Percentiles rank a stretch among this genome's conserved stretches.
Conservation (phyloP, 2,329 filamentous ascomycete species). For the Arthrobotrys sinensis region DNA sequence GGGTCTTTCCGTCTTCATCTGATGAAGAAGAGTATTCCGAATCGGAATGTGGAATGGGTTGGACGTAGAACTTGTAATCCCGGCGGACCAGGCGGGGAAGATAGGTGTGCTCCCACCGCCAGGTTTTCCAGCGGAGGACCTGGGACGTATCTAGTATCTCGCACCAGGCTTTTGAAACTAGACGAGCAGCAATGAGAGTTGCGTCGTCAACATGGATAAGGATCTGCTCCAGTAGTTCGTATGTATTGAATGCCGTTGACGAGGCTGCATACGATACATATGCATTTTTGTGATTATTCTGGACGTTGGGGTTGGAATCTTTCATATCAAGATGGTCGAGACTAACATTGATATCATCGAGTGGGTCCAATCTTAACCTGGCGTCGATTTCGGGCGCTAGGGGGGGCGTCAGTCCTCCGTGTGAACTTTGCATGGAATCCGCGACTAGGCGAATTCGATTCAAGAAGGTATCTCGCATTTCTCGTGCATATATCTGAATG, state of each 20-base stretch:
- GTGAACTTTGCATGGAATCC: slow-evolving; percentile 19
- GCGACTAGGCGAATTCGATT: slow-evolving; percentile 20
- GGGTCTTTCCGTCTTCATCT: background rate
- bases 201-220: slow-evolving; percentile 16
- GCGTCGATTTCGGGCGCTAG: slow-evolving; percentile 17
- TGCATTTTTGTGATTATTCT: background rate
- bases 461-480: slow-evolving; percentile 21
- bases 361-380: slow-evolving; percentile 12
- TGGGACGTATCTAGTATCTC: slow-evolving; percentile 13
- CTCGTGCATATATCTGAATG: slow-evolving; percentile 1
- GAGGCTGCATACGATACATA: background rate
- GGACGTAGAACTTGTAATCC: slow-evolving; percentile 14
- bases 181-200: slow-evolving; percentile 6
- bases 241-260: slow-evolving; percentile 1
- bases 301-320: background rate
- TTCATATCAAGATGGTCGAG: background rate
- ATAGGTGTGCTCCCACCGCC: slow-evolving; percentile 22
- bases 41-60: slow-evolving; percentile 18
- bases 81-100: slow-evolving; percentile 12
- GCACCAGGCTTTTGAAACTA: slow-evolving; percentile 10
- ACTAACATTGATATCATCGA: background rate
- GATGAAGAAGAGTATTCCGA: slow-evolving; percentile 10
- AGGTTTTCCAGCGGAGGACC: slow-evolving; percentile 16
- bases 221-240: slow-evolving; percentile 18
- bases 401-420: slow-evolving; percentile 12